phyloP scores from a whole-genome alignment of 257 asterid species.

The Capsicum chinense region DNA sequence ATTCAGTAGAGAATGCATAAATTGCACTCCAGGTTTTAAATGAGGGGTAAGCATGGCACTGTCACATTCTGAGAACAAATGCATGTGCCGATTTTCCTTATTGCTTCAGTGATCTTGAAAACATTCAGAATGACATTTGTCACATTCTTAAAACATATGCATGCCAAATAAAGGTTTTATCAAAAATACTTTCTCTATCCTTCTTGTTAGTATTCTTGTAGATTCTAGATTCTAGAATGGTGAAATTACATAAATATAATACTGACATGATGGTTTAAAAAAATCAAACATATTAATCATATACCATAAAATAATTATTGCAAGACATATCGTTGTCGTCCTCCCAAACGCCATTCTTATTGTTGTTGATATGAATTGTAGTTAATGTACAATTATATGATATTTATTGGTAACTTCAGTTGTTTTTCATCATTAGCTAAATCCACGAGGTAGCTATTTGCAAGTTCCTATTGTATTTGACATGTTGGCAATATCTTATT shows the following conservation, averaged over 20 bases:
- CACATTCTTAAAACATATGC: too few relatives aligned
- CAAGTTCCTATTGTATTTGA: conserved; percentile 35
- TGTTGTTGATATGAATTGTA: not conserved
- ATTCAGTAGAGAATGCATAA: not conserved
- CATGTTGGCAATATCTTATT: conserved; percentile 33
- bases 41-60: not conserved
- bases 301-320: not conserved
- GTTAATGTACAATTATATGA: not conserved
- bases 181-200: not conserved
- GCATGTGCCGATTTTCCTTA: not conserved
- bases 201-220: not conserved
- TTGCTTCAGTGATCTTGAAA: not conserved
- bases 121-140: too few relatives aligned
- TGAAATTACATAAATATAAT: not conserved
- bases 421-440: conserved; percentile 27
- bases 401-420: not conserved
- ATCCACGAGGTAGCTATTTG: conserved; percentile 26
- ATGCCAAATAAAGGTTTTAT: not conserved
- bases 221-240: not conserved
- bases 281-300: not conserved
- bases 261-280: not conserved
- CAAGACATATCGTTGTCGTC: not conserved
- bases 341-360: not conserved
- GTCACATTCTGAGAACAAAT: not conserved
- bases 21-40: conserved; percentile 12